phyloP scores from a whole-genome alignment of 1,139 yeast species.

The Yamadazyma songkhlaensis region DNA sequence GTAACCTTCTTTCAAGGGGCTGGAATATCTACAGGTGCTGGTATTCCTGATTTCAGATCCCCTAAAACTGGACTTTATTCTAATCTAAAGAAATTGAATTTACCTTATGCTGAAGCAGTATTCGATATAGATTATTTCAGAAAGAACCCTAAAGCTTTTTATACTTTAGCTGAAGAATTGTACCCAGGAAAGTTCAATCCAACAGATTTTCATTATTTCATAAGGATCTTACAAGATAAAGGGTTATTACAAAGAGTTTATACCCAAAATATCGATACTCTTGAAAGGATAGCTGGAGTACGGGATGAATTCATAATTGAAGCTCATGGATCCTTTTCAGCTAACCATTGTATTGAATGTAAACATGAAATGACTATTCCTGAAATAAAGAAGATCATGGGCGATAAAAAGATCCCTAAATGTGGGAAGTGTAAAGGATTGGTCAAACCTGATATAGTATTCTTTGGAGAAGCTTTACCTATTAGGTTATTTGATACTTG shows the following conservation, averaged over 20 bases:
- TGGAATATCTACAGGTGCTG: slow-evolving; percentile 89
- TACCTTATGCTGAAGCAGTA: slow-evolving; percentile 95
- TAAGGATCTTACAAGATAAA: slow-evolving; percentile 64
- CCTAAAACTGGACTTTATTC: slow-evolving; percentile 90
- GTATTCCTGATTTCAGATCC: slow-evolving; percentile 92
- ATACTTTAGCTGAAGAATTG: slow-evolving; percentile 76
- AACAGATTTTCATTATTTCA: slow-evolving; percentile 73
- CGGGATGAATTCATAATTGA: slow-evolving; percentile 64
- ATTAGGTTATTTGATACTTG: slow-evolving; percentile 60
- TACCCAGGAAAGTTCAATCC: slow-evolving; percentile 88
- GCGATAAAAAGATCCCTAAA: slow-evolving; percentile 46
- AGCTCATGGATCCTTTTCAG: slow-evolving; percentile 94
- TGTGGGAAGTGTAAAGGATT: slow-evolving; percentile 61
- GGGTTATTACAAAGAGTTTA: slow-evolving; percentile 64
- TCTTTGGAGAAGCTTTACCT: slow-evolving; percentile 89
- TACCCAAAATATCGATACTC: slow-evolving; percentile 90
- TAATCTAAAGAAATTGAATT: slow-evolving; percentile 66
- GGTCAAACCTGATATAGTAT: slow-evolving; percentile 90
- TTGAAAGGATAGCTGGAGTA: slow-evolving; percentile 84
- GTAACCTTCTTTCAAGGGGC: slow-evolving; percentile 73
- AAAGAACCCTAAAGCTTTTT: slow-evolving; percentile 77
- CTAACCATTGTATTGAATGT: slow-evolving; percentile 81
- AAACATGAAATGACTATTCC: slow-evolving; percentile 49
- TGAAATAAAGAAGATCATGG: slow-evolving; percentile 45
- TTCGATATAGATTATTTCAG: slow-evolving; percentile 83